A percentile compares a stretch with the other conserved stretches of the same genome.
These are phyloP conservation scores for Aspergillus awamori DNA, from an alignment of 2,329 filamentous ascomycete species.

Conservation along the genomic window DNA sequence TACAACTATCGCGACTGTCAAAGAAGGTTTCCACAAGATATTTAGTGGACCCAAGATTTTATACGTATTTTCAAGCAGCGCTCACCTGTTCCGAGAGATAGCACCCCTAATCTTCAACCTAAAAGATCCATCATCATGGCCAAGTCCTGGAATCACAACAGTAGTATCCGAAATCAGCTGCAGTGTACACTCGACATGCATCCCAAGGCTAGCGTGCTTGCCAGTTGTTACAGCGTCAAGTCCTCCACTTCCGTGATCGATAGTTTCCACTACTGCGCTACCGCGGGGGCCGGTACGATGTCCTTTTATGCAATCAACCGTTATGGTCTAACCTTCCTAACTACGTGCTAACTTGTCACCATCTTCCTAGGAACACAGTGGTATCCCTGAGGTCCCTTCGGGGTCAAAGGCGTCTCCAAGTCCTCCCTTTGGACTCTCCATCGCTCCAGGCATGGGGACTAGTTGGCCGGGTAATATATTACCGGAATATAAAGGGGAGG, in stretches of 20 bases:
- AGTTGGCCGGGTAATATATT: slow-evolving; percentile 34
- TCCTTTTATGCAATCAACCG: not conserved
- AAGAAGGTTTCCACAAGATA: not conserved
- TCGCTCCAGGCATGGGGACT: slow-evolving; percentile 66
- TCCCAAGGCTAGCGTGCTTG: slow-evolving; percentile 72
- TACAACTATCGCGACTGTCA: not conserved
- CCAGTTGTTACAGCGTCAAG: slow-evolving; percentile 88
- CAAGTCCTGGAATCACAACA: slow-evolving; percentile 66
- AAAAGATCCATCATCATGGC: slow-evolving; percentile 34
- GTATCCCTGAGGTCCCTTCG: slow-evolving; percentile 93
- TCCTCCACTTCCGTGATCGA: slow-evolving; percentile 68
- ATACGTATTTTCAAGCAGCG: not conserved
- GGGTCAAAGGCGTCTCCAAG: slow-evolving; percentile 84
- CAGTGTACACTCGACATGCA: slow-evolving; percentile 59
- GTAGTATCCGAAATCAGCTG: slow-evolving; percentile 67
- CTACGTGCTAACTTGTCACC: slow-evolving; percentile 9
- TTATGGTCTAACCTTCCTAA: not conserved
- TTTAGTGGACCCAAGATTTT: not conserved
- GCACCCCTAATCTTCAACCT: not conserved
- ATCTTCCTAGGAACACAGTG: slow-evolving; percentile 70
- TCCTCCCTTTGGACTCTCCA: slow-evolving; percentile 81
- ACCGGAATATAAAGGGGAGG: slow-evolving; percentile 71
- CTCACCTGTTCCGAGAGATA: not conserved
- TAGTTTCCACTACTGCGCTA: slow-evolving; percentile 95
- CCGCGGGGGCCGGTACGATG: slow-evolving; percentile 72